These are phyloP conservation scores for Phytophthora citricola DNA, from an alignment of 352 stramenopile species.

Conservation along the genomic window DNA sequence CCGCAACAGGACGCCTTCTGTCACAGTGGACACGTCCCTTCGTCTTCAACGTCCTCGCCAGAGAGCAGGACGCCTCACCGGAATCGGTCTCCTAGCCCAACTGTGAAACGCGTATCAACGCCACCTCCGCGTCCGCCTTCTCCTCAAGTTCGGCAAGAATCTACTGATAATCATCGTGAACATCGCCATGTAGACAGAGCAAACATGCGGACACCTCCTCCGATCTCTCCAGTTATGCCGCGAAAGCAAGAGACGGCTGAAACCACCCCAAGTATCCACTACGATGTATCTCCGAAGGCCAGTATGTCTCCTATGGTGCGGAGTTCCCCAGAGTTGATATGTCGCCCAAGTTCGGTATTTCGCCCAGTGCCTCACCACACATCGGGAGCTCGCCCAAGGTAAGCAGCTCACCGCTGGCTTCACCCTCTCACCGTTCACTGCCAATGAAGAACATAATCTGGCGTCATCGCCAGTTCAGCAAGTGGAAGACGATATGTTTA, in stretches of 20 bases:
- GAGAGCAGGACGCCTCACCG: conserved; percentile 16
- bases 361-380: conserved; percentile 20
- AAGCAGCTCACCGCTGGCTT: conserved; percentile 38
- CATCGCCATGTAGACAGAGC: conserved; percentile 23
- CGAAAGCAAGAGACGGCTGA: conserved; percentile 19
- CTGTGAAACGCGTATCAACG: conserved; percentile 35
- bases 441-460: conserved; percentile 9
- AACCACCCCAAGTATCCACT: conserved; percentile 21
- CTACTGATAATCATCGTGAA: conserved; percentile 22
- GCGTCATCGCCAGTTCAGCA: conserved; percentile 7
- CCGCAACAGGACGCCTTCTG: conserved; percentile 39
- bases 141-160: conserved; percentile 31
- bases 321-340: conserved; percentile 28
- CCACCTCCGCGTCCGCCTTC: conserved; percentile 34
- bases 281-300: conserved; percentile 34
- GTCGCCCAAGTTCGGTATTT: conserved; percentile 23
- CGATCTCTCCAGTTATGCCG: conserved; percentile 26
- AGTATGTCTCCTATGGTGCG: conserved; percentile 15
- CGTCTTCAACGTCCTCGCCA: conserved; percentile 13
- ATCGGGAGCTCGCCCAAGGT: conserved; percentile 39
- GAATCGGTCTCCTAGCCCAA: conserved; percentile 33
- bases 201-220: conserved; percentile 25
- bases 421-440: conserved; percentile 27
- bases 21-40: conserved; percentile 39
- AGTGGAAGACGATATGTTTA: conserved; percentile 9